phyloP scores from a whole-genome alignment of 2,329 filamentous ascomycete species.

The Sclerotinia glacialis region DNA sequence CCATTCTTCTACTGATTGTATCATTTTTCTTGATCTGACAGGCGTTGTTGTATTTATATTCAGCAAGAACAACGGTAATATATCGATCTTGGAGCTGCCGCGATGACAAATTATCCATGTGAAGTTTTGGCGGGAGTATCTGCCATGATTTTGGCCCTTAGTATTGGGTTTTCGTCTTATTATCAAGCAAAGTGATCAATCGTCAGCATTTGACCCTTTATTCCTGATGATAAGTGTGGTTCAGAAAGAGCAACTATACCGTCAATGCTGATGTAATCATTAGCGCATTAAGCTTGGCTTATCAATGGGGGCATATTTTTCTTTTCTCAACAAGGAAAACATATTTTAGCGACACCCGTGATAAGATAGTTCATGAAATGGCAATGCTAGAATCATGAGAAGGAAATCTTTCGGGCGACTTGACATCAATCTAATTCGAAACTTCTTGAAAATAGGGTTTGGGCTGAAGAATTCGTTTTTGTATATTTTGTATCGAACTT shows the following conservation, averaged over 20 bases:
- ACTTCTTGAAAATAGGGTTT: slow-evolving; percentile 7
- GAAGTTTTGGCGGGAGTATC: slow-evolving; percentile 25
- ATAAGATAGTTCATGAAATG: slow-evolving; percentile 25
- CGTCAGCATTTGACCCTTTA: neutral
- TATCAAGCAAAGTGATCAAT: slow-evolving; percentile 25
- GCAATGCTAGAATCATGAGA: slow-evolving; percentile 28
- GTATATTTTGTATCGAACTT: neutral
- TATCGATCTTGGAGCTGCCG: slow-evolving; percentile 18
- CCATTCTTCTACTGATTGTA: slow-evolving; percentile 27
- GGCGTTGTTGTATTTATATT: slow-evolving; percentile 28
- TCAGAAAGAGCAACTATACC: slow-evolving; percentile 26
- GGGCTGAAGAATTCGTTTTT: neutral
- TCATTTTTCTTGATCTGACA: slow-evolving; percentile 28
- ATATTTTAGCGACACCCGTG: slow-evolving; percentile 27
- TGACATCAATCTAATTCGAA: slow-evolving; percentile 29
- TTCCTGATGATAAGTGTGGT: slow-evolving; percentile 19
- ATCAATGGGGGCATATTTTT: slow-evolving; percentile 25
- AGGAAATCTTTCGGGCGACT: slow-evolving; percentile 26
- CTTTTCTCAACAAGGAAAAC: slow-evolving; percentile 25
- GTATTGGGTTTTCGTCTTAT: slow-evolving; percentile 21
- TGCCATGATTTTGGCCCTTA: slow-evolving; percentile 27
- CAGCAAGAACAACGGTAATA: slow-evolving; percentile 18
- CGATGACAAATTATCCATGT: slow-evolving; percentile 29
- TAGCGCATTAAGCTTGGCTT: slow-evolving; percentile 27
- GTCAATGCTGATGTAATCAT: slow-evolving; percentile 28